These are phyloP conservation scores for Aspergillus intermedius DNA, from an alignment of 2,329 filamentous ascomycete genomes.

Conservation along the genomic window DNA sequence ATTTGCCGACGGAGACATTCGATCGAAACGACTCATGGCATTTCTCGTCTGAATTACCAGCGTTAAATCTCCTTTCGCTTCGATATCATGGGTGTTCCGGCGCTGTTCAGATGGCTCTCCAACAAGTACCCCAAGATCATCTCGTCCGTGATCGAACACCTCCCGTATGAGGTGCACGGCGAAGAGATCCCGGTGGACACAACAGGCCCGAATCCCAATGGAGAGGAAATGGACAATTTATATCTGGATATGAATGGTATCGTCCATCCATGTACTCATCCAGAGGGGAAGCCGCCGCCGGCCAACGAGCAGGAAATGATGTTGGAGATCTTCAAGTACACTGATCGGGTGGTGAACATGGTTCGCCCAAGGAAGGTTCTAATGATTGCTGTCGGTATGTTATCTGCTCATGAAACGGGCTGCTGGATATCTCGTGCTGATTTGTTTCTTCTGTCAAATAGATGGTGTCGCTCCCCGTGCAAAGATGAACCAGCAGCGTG, in stretches of 20 bases:
- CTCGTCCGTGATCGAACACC: constrained; percentile 80
- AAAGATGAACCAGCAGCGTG: constrained; percentile 99
- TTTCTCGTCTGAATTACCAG: not conserved
- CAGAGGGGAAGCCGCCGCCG: constrained; percentile 84
- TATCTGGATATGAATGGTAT: constrained; percentile 99
- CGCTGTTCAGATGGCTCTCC: constrained; percentile 92
- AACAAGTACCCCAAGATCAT: constrained; percentile 98
- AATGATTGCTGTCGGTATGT: constrained; percentile 86
- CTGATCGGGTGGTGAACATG: constrained; percentile 98
- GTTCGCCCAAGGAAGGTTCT: constrained; percentile 90
- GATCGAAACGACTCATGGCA: not conserved
- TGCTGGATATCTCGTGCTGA: constrained; percentile 18
- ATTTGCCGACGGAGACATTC: not conserved
- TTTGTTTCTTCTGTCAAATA: constrained; percentile 26
- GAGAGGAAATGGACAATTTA: constrained; percentile 94
- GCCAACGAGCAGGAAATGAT: constrained; percentile 99
- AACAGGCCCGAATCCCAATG: constrained; percentile 83
- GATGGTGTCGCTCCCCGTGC: constrained; percentile 95
- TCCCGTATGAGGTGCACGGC: constrained; percentile 75
- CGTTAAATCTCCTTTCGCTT: constrained; percentile 7
- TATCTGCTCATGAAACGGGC: not conserved
- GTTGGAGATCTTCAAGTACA: constrained; percentile 96
- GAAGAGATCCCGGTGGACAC: constrained; percentile 77
- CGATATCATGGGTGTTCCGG: constrained; percentile 76
- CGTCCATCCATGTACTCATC: constrained; percentile 96